phyloP scores from a whole-genome alignment of 495 filamentous ascomycete genomes.

The Penicillium waksmanii region DNA sequence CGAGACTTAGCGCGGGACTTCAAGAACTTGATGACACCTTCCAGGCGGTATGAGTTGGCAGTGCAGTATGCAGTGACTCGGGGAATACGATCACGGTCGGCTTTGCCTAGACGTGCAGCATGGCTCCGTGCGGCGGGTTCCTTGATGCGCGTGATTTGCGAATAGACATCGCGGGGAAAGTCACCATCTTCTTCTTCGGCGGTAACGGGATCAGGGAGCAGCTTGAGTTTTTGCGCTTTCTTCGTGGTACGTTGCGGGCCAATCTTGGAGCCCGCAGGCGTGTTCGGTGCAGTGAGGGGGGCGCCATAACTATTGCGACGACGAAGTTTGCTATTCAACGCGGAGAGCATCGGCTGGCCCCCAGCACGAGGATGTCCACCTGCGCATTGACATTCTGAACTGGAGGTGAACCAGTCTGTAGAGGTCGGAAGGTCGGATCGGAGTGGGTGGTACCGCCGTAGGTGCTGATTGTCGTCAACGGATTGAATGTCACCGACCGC shows the following conservation, averaged over 20 bases:
- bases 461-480: constrained; percentile 62
- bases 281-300: constrained; percentile 48
- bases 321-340: constrained; percentile 84
- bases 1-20: constrained; percentile 77
- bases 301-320: constrained; percentile 82
- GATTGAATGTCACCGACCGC: constrained; percentile 74
- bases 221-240: constrained; percentile 93
- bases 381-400: constrained; percentile 39
- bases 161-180: constrained; percentile 92
- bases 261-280: constrained; percentile 70
- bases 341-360: constrained; percentile 73
- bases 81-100: constrained; percentile 83
- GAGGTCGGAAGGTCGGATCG: constrained; percentile 47
- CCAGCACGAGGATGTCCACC: constrained; percentile 35
- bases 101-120: constrained; percentile 90
- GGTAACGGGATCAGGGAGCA: constrained; percentile 86
- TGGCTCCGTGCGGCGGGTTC: constrained; percentile 92
- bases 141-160: constrained; percentile 93
- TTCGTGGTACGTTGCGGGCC: constrained; percentile 94
- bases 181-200: constrained; percentile 81
- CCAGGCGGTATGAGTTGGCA: constrained; percentile 84
- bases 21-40: constrained; percentile 82
- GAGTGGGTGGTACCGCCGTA: constrained; percentile 51
- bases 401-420: constrained; percentile 45
- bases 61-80: constrained; percentile 97